Base-by-base conservation (phyloP, 192 early-diverging fungal genomes). In the Podila minutissima region DNA sequence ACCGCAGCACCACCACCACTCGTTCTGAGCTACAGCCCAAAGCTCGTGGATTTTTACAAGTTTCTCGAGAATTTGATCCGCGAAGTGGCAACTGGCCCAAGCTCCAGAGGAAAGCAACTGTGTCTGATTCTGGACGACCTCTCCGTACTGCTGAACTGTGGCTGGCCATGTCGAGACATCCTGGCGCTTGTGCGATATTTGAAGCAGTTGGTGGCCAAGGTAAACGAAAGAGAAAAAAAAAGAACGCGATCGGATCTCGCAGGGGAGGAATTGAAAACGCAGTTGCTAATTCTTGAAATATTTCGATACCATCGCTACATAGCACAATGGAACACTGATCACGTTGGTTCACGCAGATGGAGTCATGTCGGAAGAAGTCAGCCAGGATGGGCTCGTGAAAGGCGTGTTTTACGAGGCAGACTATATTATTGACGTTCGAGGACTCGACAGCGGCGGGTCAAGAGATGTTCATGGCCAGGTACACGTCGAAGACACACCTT, bases 381-480 rank as follows among this genome's bases (percentile, higher is more conserved):
- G 67, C 22, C 82, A 86, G 59, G 84, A 89, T 74, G 78, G 74
- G 17, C 85, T 90, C 59, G 84, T 88, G 5, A 87, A 84, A 29
- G 83, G 83, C 17, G 69, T 89, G 24, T 64, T 88, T 33, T 84
- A 84, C 31, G 68, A 74, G 33, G 82, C 86, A 0, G 85, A 90
- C 26, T 66, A 88, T 64, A 81, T 89, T 3, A 64, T 90, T 28
- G 82, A 86, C 53, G 85, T 88, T 20, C 74, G 85, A 29, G 82
- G 82, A 4, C 75, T 90, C 7, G 77, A 77, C 59, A 87, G 88
- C 53, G 89, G 89, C 37, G 76, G 85, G 41, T 85, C 86, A 62
- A 86, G 84, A 50, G 89, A 90, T 62, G 85, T 90, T 7, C 88
- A 88, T 57, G 89, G 89, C 19, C 85, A 88, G 75, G 79, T 88